These are phyloP conservation scores for Fusarium brachygibbosum DNA, from an alignment of 2,329 filamentous ascomycete genomes.

Conservation along the genomic window DNA sequence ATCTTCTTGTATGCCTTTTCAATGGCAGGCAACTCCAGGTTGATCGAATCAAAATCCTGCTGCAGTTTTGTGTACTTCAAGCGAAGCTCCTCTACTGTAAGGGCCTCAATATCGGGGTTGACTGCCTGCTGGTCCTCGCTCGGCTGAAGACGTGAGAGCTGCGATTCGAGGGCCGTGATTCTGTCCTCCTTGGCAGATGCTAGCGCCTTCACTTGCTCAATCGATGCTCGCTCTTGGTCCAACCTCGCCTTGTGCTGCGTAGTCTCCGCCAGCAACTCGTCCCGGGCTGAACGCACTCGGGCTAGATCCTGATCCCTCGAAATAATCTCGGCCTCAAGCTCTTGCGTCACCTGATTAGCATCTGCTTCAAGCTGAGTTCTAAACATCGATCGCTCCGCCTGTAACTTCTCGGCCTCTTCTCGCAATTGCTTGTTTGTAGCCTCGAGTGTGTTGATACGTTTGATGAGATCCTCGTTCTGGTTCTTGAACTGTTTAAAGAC, in stretches of 20 bases:
- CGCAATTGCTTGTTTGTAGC: slow-evolving; percentile 86
- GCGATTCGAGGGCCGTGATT: slow-evolving; percentile 84
- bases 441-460: slow-evolving; percentile 90
- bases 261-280: slow-evolving; percentile 87
- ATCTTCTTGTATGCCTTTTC: slow-evolving; percentile 93
- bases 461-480: slow-evolving; percentile 93
- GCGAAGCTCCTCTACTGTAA: slow-evolving; percentile 79
- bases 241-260: slow-evolving; percentile 82
- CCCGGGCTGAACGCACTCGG: slow-evolving; percentile 84
- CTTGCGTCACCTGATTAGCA: slow-evolving; percentile 76
- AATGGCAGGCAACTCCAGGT: slow-evolving; percentile 88
- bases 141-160: slow-evolving; percentile 78
- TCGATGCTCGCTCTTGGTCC: slow-evolving; percentile 78
- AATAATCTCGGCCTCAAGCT: slow-evolving; percentile 85
- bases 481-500: slow-evolving; percentile 92
- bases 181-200: slow-evolving; percentile 82
- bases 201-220: slow-evolving; percentile 83
- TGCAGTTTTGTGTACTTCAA: slow-evolving; percentile 80
- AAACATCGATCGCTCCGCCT: slow-evolving; percentile 86
- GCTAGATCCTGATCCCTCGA: slow-evolving; percentile 87
- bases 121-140: slow-evolving; percentile 62
- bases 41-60: slow-evolving; percentile 85
- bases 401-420: slow-evolving; percentile 86
- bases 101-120: slow-evolving; percentile 64
- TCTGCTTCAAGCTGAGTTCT: slow-evolving; percentile 86